A percentile compares a stretch with the other conserved stretches of the same genome.
Conservation (phyloP, 2,329 filamentous ascomycete species). For the Phialophora verrucosa region DNA sequence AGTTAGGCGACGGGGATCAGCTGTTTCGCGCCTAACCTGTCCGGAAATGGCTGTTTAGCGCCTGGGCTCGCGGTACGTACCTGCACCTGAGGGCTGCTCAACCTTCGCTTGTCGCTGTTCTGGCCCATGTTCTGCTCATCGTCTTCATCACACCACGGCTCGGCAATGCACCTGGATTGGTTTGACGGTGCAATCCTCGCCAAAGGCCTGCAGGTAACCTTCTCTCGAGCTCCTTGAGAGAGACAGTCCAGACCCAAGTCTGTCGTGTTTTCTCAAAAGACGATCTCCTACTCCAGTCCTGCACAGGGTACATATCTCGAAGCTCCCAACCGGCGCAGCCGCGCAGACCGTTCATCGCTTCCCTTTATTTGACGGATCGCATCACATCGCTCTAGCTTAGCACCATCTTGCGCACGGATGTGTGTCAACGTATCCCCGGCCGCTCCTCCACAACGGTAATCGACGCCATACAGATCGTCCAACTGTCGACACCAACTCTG, state of each 20-base stretch:
- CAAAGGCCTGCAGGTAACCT: not conserved
- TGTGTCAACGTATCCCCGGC: slow-evolving; percentile 1
- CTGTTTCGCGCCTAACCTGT: slow-evolving; percentile 5
- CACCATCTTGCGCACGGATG: slow-evolving; percentile 1
- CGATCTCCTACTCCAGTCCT: not conserved
- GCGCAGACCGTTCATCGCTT: not conserved
- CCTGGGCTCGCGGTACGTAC: slow-evolving; percentile 5
- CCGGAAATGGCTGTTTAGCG: slow-evolving; percentile 1
- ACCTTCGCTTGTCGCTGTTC: not conserved
- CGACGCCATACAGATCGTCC: not conserved
- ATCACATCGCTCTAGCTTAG: not conserved
- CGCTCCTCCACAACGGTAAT: not conserved
- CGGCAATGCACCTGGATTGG: not conserved
- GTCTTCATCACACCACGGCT: not conserved
- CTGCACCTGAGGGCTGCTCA: not conserved
- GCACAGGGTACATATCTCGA: not conserved
- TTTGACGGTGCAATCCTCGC: not conserved
- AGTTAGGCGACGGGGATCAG: slow-evolving; percentile 6
- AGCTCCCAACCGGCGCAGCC: not conserved
- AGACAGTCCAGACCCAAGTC: not conserved
- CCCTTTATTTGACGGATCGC: not conserved
- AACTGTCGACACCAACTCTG: not conserved
- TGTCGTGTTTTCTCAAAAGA: not conserved
- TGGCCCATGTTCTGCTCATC: not conserved
- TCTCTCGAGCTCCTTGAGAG: not conserved